phyloP scores from a whole-genome alignment of 2,329 filamentous ascomycete genomes.

The Allantophomopsis lycopodina region DNA sequence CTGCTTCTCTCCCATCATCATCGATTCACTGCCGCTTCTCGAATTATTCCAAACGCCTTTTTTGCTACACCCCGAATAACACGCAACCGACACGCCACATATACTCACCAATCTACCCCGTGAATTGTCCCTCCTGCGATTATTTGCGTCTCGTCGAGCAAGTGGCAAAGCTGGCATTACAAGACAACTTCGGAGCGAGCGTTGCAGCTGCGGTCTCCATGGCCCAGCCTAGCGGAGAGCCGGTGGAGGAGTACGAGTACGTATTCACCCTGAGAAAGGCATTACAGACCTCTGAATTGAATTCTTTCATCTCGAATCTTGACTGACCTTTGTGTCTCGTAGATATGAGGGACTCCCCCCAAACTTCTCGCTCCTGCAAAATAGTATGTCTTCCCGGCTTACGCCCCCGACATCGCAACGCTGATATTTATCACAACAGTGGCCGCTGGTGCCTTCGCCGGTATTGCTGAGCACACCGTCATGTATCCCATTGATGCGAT shows the following conservation, averaged over 20 bases:
- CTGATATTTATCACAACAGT: slow-evolving; percentile 5
- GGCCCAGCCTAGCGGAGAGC: slow-evolving; percentile 53
- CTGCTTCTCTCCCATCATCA: too few species aligned
- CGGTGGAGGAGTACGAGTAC: slow-evolving; percentile 54
- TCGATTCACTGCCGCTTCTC: too few species aligned
- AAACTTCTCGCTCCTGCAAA: slow-evolving; percentile 86
- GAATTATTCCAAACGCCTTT: too few species aligned
- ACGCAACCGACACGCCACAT: too few species aligned
- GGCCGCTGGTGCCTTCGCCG: background rate
- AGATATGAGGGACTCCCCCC: slow-evolving; percentile 88
- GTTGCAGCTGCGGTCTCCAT: slow-evolving; percentile 54
- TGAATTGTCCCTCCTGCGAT: too few species aligned
- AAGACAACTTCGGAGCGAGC: slow-evolving; percentile 47
- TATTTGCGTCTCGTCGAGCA: slow-evolving; percentile 25
- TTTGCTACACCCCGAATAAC: too few species aligned
- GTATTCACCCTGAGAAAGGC: slow-evolving; percentile 15
- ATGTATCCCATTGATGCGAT: slow-evolving; percentile 99
- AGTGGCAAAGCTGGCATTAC: slow-evolving; percentile 34
- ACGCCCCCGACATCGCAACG: slow-evolving; percentile 1
- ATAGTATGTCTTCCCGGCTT: slow-evolving; percentile 50
- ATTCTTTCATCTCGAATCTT: too few species aligned
- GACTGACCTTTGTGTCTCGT: background rate
- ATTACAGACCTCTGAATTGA: too few species aligned
- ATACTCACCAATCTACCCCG: too few species aligned
- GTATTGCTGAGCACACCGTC: slow-evolving; percentile 61